Conservation (phyloP, 768 basidiomycete species). For the Gymnopilus dilepis region DNA sequence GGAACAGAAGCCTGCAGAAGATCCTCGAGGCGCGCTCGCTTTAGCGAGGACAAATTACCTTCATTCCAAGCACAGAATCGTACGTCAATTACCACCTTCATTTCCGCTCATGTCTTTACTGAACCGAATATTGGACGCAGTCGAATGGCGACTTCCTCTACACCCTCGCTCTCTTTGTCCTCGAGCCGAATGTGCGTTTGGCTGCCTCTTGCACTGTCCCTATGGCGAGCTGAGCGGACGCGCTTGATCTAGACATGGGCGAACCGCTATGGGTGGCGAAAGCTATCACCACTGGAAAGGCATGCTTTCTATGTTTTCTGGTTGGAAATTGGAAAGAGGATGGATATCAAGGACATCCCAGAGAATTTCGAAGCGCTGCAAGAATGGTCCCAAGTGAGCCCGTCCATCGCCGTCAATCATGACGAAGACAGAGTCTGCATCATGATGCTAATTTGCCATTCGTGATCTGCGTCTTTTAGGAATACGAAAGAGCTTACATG, state of each 20-base stretch:
- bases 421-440: no score
- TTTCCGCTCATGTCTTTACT: background rate
- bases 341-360: slow-evolving; percentile 55
- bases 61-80: slow-evolving; percentile 48
- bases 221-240: background rate
- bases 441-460: background rate
- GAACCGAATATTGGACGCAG: slow-evolving; percentile 12
- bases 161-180: slow-evolving; percentile 43
- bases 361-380: slow-evolving; percentile 40
- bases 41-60: slow-evolving; percentile 48
- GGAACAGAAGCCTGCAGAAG: slow-evolving; percentile 31
- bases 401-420: no score
- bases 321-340: slow-evolving; percentile 49
- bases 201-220: background rate
- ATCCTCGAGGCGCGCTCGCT: slow-evolving; percentile 47
- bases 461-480: slow-evolving; percentile 26
- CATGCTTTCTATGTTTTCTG: slow-evolving; percentile 50
- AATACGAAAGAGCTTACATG: slow-evolving; percentile 49
- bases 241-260: slow-evolving; percentile 40
- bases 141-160: slow-evolving; percentile 49
- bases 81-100: slow-evolving; percentile 24
- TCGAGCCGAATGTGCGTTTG: slow-evolving; percentile 43
- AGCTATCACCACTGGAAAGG: slow-evolving; percentile 47
- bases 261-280: slow-evolving; percentile 48
- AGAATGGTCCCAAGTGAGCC: slow-evolving; percentile 44